Conservation (phyloP, 2,329 filamentous ascomycete genomes). For the Cryphonectria japonica region DNA sequence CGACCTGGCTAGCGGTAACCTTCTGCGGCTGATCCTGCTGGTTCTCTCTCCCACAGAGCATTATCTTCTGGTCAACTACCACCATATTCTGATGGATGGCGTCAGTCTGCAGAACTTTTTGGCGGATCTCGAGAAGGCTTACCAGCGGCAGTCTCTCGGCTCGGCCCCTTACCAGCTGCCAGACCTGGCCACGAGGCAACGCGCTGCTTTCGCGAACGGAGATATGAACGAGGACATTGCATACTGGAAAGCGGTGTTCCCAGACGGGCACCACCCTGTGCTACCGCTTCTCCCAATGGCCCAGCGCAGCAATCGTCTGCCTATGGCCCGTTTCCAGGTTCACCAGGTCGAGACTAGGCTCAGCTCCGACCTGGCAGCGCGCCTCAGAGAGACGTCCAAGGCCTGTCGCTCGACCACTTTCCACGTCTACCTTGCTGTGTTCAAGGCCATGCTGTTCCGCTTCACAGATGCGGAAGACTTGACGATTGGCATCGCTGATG, state of each 20-base stretch:
- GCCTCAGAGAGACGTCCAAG: background rate
- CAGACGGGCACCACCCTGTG: background rate
- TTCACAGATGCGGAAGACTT: constrained; percentile 44
- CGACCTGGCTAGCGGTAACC: background rate
- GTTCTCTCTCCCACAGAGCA: constrained; percentile 41
- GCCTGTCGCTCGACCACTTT: constrained; percentile 37
- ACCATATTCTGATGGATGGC: constrained; percentile 24
- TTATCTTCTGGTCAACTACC: constrained; percentile 43
- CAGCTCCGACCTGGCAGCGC: background rate
- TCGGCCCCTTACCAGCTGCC: constrained; percentile 38
- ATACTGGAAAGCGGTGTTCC: constrained; percentile 1
- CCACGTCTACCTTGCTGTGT: constrained; percentile 50
- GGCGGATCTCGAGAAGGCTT: constrained; percentile 47
- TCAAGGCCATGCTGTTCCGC: constrained; percentile 42
- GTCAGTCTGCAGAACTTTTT: constrained; percentile 11
- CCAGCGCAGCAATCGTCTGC: constrained; percentile 31
- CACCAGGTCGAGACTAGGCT: background rate
- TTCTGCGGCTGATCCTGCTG: constrained; percentile 34
- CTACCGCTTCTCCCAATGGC: constrained; percentile 7
- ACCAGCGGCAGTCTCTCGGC: constrained; percentile 37
- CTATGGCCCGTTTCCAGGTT: constrained; percentile 20
- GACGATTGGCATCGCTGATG: constrained; percentile 53
- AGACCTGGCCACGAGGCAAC: constrained; percentile 41
- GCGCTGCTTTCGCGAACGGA: constrained; percentile 35
- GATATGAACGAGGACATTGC: constrained; percentile 31